Evolutionary conservation across 768 basidiomycete species (phyloP).

Genomic region (Tricholoma hemisulphureum): DNA sequence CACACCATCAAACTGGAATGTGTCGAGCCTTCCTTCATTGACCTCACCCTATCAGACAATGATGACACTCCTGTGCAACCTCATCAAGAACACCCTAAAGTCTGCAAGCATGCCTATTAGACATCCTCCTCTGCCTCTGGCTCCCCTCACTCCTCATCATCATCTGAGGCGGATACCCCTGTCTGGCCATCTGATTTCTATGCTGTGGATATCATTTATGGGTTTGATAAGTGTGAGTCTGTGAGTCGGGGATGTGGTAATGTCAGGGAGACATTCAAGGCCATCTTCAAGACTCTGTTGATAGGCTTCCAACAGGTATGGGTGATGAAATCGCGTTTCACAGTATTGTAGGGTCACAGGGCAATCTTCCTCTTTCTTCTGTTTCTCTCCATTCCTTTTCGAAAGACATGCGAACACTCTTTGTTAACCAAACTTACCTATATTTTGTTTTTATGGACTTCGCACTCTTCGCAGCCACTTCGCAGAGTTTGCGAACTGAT

Average conservation of each 20-base stretch:
- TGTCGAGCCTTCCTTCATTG: not conserved
- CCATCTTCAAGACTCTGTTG: not conserved
- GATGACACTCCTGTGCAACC: not conserved
- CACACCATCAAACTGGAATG: not conserved
- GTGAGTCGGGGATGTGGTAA: not conserved
- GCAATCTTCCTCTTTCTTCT: too few relatives aligned
- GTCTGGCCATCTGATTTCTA: not conserved
- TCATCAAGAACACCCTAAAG: not conserved
- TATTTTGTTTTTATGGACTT: too few relatives aligned
- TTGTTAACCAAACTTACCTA: too few relatives aligned
- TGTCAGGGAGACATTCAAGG: not conserved
- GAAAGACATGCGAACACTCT: too few relatives aligned
- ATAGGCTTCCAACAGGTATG: too few relatives aligned
- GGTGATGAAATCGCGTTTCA: too few relatives aligned
- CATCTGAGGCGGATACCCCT: not conserved
- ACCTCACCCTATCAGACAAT: not conserved
- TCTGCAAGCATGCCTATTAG: not conserved
- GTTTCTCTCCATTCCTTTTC: too few relatives aligned
- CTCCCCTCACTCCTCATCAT: not conserved
- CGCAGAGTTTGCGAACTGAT: too few relatives aligned
- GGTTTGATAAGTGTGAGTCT: not conserved
- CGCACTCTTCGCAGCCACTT: too few relatives aligned
- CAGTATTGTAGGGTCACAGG: too few relatives aligned
- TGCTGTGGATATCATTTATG: not conserved
- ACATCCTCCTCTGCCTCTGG: not conserved